These are phyloP conservation scores for Evernia prunastri DNA, from an alignment of 495 filamentous ascomycete genomes.

Conservation along the genomic window DNA sequence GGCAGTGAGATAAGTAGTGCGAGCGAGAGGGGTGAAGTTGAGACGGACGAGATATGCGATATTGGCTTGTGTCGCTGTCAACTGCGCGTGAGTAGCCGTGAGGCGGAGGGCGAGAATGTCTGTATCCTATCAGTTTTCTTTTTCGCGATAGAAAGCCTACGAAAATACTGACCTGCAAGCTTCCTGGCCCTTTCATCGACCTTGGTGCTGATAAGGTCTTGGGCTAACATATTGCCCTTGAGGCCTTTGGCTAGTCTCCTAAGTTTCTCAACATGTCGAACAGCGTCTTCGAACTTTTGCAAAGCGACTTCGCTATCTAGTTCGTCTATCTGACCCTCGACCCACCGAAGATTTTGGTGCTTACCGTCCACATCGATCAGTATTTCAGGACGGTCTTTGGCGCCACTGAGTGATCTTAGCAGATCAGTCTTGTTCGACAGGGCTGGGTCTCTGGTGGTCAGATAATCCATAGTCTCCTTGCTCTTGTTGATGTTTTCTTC, in stretches of 20 bases:
- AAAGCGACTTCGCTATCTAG: conserved; percentile 93
- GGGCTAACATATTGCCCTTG: conserved; percentile 75
- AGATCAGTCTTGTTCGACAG: conserved; percentile 66
- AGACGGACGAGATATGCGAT: conserved; percentile 77
- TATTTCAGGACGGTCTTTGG: conserved; percentile 59
- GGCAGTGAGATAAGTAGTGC: conserved; percentile 78
- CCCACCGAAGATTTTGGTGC: conserved; percentile 90
- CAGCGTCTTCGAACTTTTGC: conserved; percentile 80
- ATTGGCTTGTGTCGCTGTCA: conserved; percentile 62
- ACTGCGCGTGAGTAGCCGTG: conserved; percentile 63
- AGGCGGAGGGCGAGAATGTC: conserved; percentile 64
- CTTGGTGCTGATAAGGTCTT: conserved; percentile 82
- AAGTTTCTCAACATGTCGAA: conserved; percentile 73
- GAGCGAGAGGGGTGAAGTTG: conserved; percentile 82
- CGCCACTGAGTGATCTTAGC: conserved; percentile 54
- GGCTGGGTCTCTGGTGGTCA: conserved; percentile 63
- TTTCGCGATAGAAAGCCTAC: background rate
- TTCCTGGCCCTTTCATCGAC: conserved; percentile 78
- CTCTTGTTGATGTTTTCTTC: conserved; percentile 71
- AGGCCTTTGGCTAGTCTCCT: conserved; percentile 68
- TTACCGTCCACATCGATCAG: conserved; percentile 94
- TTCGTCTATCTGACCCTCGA: conserved; percentile 91
- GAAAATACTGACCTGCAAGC: conserved; percentile 50
- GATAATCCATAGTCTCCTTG: conserved; percentile 74
- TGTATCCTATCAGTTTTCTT: conserved; percentile 6